Base-by-base conservation (phyloP, 75 land plant genomes). In the Pseudotsuga menziesii region DNA sequence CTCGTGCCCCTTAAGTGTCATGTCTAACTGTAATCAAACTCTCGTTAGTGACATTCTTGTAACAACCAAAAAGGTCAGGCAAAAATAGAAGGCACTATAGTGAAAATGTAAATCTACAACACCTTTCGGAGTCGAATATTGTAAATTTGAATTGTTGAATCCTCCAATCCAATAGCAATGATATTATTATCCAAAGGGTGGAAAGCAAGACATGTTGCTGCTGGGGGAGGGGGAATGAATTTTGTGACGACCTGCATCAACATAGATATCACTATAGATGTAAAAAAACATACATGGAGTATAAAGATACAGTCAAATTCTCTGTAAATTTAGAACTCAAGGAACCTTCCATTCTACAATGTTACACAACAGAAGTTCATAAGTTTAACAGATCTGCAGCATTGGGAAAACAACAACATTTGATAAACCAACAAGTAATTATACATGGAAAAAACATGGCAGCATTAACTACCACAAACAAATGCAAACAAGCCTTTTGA, bases 81-180 rank as follows among this genome's bases (percentile, higher is more conserved):
- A 48, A 48, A 48, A 48, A 48, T 48, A 9, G 12, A 9, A 9
- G 54, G 13, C 54, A 48, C 12, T 48, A 48, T 12, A 48, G 9
- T 11, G 54, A 48, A 39, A 41, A 73, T 15, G 23, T 11, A 17
- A 20, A 44, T 44, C 56, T 12, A n/a, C 32, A 39, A 4, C 35
- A 86, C 90, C 90, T 88, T 79, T 61, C 77, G 72, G 3, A 76
- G 67, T 14, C 85, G 82, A 20, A 78, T 81, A 78, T 88, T 79
- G 72, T 86, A 88, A 20, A 88, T 88, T 27, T 83, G 83, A 32
- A 88, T 86, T 26, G 83, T 41, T 22, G 90, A 88, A 74, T 88
- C 84, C 26, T 88, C 89, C 90, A 86, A 83, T 54, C 90, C 90
- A 60, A 88, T 81, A 16, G 85, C 90, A 78, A 88, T 78, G 36